Base-by-base conservation (phyloP, 2,329 filamentous ascomycete species). In the Fusarium denticulatum region DNA sequence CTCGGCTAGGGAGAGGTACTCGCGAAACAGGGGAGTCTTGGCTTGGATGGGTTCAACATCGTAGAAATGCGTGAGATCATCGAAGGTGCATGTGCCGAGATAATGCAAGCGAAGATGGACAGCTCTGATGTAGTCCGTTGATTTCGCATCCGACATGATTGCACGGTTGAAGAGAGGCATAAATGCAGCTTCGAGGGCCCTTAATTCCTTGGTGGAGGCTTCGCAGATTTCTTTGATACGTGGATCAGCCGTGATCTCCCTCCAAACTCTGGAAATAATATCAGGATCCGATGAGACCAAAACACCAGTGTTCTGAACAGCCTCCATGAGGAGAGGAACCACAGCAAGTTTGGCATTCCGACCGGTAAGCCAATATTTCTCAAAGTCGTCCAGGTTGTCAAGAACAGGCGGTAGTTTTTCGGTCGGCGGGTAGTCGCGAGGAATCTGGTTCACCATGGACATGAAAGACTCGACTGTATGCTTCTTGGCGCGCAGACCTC, bases 71-170 rank as follows among this genome's bases (percentile, higher is more conserved):
- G 76, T 67, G 0, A 78, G 69, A 45, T 82, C 72, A 4, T 77
- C 77, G 18, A 83, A 81, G 10, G 77, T 59, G 34, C 77, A 79
- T 6, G 71, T 66, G 4, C 71, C 75, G 0, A 82, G 36, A 20
- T 71, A 77, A 32, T 81, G 79, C 0, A 83, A 56, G 0, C 81
- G 80, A 8, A 83, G 72, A 34, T 82, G 77, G n/a, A 83, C 71
- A 1, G 81, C 81, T 39, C 75, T 73, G 2, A 81, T 61, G 43
- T 82, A 82, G 3, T 50, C 40, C 11, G 77, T 76, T 15, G 79
- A 80, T 18, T 75, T 70, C 9, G 65, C 11, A 8, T 81, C 75
- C 0, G 74, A 71, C 59, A 77, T 72, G 9, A 82, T 74, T 30
- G 79, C 76, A 4, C 60, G 66, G 47, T 80, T 75, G 61, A 83